Percentiles rank a stretch among this genome's conserved stretches.
These are phyloP conservation scores for Apiospora malaysiana DNA, from an alignment of 2,329 filamentous ascomycete genomes.

Conservation along the genomic window DNA sequence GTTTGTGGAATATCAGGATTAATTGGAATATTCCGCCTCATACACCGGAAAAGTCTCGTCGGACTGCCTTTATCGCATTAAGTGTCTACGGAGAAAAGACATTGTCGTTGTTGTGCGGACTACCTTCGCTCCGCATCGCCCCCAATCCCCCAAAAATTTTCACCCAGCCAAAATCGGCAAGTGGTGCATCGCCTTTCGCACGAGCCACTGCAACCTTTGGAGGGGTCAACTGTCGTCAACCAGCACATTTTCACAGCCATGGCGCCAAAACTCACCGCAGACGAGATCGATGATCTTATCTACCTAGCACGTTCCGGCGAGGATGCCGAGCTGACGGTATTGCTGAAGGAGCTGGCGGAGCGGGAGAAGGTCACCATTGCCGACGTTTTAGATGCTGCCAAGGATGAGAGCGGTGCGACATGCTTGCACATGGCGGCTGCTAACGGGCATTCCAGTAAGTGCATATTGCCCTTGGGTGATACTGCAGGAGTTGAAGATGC, in stretches of 20 bases:
- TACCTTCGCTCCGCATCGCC: neutral
- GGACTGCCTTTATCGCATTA: neutral
- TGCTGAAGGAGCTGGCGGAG: constrained; percentile 64
- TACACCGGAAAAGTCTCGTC: neutral
- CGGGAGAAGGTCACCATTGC: constrained; percentile 64
- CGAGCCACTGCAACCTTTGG: constrained; percentile 7
- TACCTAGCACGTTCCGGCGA: constrained; percentile 86
- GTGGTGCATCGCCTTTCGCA: constrained; percentile 17
- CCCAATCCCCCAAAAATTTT: constrained; percentile 18
- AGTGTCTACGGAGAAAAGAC: neutral
- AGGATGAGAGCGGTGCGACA: constrained; percentile 78
- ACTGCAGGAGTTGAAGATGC: neutral
- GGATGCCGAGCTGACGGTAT: constrained; percentile 66
- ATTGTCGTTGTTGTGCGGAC: neutral
- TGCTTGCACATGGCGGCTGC: constrained; percentile 91
- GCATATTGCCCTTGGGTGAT: neutral
- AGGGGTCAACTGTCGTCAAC: constrained; percentile 12
- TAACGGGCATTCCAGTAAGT: constrained; percentile 82
- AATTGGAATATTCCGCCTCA: neutral
- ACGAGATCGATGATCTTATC: constrained; percentile 89
- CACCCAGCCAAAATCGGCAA: constrained; percentile 19
- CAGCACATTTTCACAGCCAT: constrained; percentile 37
- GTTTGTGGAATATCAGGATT: neutral
- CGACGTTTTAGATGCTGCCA: constrained; percentile 72
- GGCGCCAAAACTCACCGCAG: constrained; percentile 67